A percentile compares a stretch with the other conserved stretches of the same genome.
phyloP scores from a whole-genome alignment of 495 filamentous ascomycete species.

The Tuber brumale region DNA sequence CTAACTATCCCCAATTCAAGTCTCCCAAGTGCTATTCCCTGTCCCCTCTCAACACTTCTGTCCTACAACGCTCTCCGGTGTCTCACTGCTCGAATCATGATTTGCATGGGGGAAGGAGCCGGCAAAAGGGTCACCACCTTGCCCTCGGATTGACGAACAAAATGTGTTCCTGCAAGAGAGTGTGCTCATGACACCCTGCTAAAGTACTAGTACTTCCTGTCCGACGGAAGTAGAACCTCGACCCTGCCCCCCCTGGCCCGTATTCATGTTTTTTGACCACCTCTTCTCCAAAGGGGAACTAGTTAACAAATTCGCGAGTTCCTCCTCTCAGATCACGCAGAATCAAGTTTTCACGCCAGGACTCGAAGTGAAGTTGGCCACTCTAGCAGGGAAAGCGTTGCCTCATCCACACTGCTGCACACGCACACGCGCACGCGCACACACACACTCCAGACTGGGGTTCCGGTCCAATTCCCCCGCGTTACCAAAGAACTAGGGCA shows the following conservation, averaged over 20 bases:
- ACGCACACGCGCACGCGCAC: neutral
- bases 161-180: neutral
- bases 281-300: neutral
- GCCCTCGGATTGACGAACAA: neutral
- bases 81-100: neutral
- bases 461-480: neutral
- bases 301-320: neutral
- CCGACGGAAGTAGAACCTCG: neutral
- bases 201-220: neutral
- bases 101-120: neutral
- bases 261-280: slow-evolving; percentile 1
- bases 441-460: neutral
- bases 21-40: neutral
- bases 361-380: neutral
- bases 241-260: neutral
- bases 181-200: neutral
- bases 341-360: neutral
- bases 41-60: neutral
- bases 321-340: neutral
- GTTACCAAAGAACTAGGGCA: neutral
- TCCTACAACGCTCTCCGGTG: neutral
- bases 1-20: neutral
- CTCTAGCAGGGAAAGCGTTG: neutral
- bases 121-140: neutral
- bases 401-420: neutral